Percentiles rank a stretch among this genome's conserved stretches.
Conservation (phyloP, 2,329 filamentous ascomycete genomes). For the Aspergillus flavus region DNA sequence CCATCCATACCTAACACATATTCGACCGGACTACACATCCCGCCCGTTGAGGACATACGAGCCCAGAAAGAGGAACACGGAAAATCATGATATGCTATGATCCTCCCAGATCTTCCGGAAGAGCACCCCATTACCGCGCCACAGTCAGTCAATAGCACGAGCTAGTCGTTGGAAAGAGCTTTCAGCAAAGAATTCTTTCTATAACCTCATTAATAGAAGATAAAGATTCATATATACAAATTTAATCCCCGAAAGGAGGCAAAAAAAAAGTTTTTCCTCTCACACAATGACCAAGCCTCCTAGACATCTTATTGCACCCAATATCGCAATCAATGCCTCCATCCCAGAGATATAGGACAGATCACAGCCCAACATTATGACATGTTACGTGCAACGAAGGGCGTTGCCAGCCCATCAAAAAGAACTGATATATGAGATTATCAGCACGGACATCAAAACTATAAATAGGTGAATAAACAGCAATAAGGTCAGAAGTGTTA, state of each 20-base stretch:
- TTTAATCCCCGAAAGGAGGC: neutral
- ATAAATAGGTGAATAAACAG: neutral
- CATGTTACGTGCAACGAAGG: constrained; percentile 24
- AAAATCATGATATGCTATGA: too few species aligned
- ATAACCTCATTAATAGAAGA: constrained; percentile 22
- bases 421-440: neutral
- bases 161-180: neutral
- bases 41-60: too few species aligned
- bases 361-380: constrained; percentile 23
- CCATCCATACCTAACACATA: too few species aligned
- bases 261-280: constrained; percentile 3
- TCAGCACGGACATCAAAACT: neutral
- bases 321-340: neutral
- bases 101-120: too few species aligned
- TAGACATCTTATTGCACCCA: neutral
- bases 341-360: neutral
- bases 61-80: too few species aligned
- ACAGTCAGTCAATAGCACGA: neutral
- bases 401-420: neutral
- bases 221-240: constrained; percentile 15
- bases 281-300: neutral
- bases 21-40: too few species aligned
- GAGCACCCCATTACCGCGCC: neutral
- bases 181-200: constrained; percentile 17
- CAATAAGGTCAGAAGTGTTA: neutral